Evolutionary conservation across 768 basidiomycete species (phyloP).

Genomic region (Pleurotus cornucopiae): DNA sequence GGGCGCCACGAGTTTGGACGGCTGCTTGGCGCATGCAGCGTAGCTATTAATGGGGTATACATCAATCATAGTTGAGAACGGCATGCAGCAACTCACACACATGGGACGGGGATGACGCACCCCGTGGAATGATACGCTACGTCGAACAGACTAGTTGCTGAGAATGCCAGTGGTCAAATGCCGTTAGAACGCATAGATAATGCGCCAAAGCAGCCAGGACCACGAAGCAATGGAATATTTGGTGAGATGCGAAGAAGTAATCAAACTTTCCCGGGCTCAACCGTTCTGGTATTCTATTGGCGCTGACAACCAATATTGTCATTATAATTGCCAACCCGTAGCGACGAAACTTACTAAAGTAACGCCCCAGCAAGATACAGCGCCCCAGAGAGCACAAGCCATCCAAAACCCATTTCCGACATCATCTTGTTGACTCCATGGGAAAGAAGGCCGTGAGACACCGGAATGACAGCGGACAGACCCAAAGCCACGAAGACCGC

Average conservation of each 20-base stretch:
- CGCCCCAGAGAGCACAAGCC: slow-evolving; percentile 64
- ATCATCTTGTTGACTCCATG: slow-evolving; percentile 56
- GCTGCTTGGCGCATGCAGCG: slow-evolving; percentile 5
- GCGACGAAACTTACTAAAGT: slow-evolving; percentile 62
- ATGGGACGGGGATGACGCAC: slow-evolving; percentile 9
- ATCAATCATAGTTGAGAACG: slow-evolving; percentile 5
- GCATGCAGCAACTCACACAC: slow-evolving; percentile 3
- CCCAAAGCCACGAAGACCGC: slow-evolving; percentile 78
- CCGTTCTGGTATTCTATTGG: slow-evolving; percentile 78
- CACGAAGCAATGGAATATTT: slow-evolving; percentile 85
- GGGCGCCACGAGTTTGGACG: neutral
- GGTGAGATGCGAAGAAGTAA: slow-evolving; percentile 76
- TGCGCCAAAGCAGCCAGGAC: slow-evolving; percentile 68
- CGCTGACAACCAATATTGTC: slow-evolving; percentile 44
- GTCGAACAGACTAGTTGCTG: slow-evolving; percentile 21
- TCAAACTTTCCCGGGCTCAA: slow-evolving; percentile 77
- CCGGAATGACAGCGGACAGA: slow-evolving; percentile 62
- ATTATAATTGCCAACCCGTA: slow-evolving; percentile 10
- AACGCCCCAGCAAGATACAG: slow-evolving; percentile 79
- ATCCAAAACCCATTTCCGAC: slow-evolving; percentile 64
- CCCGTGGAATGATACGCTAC: slow-evolving; percentile 4
- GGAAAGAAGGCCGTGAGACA: slow-evolving; percentile 55
- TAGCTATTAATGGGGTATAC: slow-evolving; percentile 6
- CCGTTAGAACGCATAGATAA: slow-evolving; percentile 52
- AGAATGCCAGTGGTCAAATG: slow-evolving; percentile 58